Evolutionary conservation across 805 yeast species (phyloP).

Genomic region (Isabelozyma pseudorhagii): DNA sequence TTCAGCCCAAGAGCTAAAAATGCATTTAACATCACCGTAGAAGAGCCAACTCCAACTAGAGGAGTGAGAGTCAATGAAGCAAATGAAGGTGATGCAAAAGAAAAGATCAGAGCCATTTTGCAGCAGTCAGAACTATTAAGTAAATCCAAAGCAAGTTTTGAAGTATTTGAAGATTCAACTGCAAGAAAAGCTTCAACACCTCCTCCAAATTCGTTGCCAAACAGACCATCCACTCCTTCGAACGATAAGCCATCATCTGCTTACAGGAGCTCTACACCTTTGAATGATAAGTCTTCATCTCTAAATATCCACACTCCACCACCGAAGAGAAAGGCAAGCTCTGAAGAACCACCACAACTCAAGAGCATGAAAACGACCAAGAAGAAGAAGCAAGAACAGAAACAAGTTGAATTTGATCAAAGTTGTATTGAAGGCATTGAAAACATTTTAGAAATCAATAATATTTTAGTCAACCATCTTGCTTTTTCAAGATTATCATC

Average conservation of each 20-base stretch:
- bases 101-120: neutral
- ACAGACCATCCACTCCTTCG: constrained; percentile 16
- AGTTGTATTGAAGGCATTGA: constrained; percentile 9
- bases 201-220: neutral
- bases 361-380: neutral
- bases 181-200: neutral
- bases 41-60: constrained; percentile 16
- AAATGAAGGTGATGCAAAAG: neutral
- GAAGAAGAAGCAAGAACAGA: constrained; percentile 15
- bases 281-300: constrained; percentile 22
- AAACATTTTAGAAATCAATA: constrained; percentile 52
- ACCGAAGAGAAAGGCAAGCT: constrained; percentile 25
- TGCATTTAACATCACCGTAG: constrained; percentile 11
- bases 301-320: constrained; percentile 9
- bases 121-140: neutral
- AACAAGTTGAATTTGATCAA: constrained; percentile 25
- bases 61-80: neutral
- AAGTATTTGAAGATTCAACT: neutral
- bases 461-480: constrained; percentile 73
- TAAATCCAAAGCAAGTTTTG: neutral
- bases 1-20: constrained; percentile 11
- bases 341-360: constrained; percentile 32
- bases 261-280: constrained; percentile 9
- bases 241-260: constrained; percentile 22
- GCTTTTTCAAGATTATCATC: constrained; percentile 88